Evolutionary conservation across 1,139 yeast genomes (phyloP), one percentile per base, ranked within the genome.

Genomic region (Eremothecium sinecaudum): DNA sequence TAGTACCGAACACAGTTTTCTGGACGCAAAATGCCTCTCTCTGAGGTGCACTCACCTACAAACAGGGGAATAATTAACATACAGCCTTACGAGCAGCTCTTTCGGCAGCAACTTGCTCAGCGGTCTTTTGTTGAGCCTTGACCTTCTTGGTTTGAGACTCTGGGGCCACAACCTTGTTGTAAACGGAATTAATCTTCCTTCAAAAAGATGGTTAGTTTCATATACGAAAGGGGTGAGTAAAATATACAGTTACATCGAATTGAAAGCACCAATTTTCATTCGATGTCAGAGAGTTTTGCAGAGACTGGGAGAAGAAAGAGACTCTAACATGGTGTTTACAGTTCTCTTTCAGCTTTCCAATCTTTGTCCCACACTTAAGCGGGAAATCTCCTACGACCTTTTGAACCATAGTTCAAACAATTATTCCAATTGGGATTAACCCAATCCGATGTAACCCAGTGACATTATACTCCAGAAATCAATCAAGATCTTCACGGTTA

Each of bases 111-210:
- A 83, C 77, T 70, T 80, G 77, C 62, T 78, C 90, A 55, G 79
- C 76, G 58, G 77, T 72, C 79, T 86, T 82, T 66, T 81, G 81
- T 64, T 78, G 75, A 69, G 87, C 80, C 79, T 83, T 80, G 64
- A 83, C 72, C 80, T 86, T 83, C 82, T 90, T 90, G 69, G 83
- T 73, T 64, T 82, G 83, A 62, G 96, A 73, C 80, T 90, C 98
- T 71, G 98, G 98, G 68, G 62, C 63, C 47, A 63, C 56, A 51
- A 64, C 50, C 57, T 63, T 51, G 48, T 60, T 56, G 43, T 43
- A 33, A 39, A 43, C 35, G 24, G 25, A 36, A 24, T 21, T 18
- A 32, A 28, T 16, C 20, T 32, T 25, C 20, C 22, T n/a, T 25
- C n/a, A n/a, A n/a, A n/a, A n/a, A n/a, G n/a, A n/a, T 29, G 7